Conservation (phyloP, 805 yeast genomes). For the Metschnikowia amazonensis region DNA sequence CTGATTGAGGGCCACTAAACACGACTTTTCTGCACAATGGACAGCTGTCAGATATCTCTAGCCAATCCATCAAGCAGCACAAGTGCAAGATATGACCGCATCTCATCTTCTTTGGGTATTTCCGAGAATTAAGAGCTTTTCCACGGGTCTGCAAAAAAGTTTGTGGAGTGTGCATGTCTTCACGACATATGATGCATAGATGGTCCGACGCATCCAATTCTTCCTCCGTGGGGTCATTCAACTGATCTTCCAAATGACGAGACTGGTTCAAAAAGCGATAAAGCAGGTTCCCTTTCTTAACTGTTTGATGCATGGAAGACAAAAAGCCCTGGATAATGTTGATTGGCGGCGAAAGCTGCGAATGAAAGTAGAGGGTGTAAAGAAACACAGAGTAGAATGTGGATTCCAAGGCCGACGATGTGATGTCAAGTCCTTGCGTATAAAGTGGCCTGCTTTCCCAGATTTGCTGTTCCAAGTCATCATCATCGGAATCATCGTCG, state of each 20-base stretch:
- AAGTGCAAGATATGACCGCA: slow-evolving; percentile 89
- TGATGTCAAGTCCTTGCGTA: slow-evolving; percentile 54
- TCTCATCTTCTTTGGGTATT: slow-evolving; percentile 66
- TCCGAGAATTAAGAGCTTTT: slow-evolving; percentile 30
- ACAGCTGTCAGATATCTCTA: slow-evolving; percentile 87
- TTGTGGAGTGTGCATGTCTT: slow-evolving; percentile 63
- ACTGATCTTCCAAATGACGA: slow-evolving; percentile 57
- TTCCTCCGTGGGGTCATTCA: slow-evolving; percentile 57
- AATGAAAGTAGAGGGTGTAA: slow-evolving; percentile 32
- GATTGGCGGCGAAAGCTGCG: slow-evolving; percentile 31
- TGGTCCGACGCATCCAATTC: slow-evolving; percentile 58
- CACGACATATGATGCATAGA: slow-evolving; percentile 85
- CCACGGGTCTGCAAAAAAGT: slow-evolving; percentile 25
- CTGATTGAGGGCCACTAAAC: slow-evolving; percentile 17
- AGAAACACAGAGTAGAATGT: slow-evolving; percentile 29
- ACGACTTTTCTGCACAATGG: slow-evolving; percentile 85
- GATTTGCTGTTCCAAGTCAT: slow-evolving; percentile 48
- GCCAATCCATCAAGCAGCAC: slow-evolving; percentile 90
- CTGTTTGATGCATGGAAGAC: slow-evolving; percentile 36
- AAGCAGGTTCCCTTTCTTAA: slow-evolving; percentile 39
- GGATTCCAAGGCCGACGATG: slow-evolving; percentile 40
- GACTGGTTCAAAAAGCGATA: slow-evolving; percentile 52
- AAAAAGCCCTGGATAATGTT: slow-evolving; percentile 42
- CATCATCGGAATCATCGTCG: slow-evolving; percentile 17
- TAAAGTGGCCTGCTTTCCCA: slow-evolving; percentile 72